Percentiles rank a stretch among this genome's conserved stretches.
phyloP scores from a whole-genome alignment of 352 stramenopile species.

The Pythium volutum region DNA sequence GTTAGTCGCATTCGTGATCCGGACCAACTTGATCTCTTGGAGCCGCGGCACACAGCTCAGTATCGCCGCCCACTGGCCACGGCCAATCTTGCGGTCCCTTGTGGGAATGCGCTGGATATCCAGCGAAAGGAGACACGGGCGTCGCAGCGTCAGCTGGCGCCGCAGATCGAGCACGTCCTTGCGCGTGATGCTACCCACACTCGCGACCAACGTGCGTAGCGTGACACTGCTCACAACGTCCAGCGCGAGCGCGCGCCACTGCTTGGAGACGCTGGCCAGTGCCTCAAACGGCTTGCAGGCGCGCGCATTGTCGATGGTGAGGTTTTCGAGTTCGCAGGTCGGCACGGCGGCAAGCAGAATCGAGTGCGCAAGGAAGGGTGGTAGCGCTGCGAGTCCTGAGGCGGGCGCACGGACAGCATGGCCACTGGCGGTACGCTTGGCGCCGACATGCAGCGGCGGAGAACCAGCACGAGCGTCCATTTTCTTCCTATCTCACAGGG shows the following conservation, averaged over 20 bases:
- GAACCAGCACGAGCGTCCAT: no score
- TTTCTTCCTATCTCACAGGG: no score
- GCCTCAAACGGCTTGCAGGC: not conserved
- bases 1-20: no score
- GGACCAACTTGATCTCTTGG: not conserved
- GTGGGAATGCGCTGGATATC: not conserved
- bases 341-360: not conserved
- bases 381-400: not conserved
- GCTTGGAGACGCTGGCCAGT: not conserved
- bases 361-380: not conserved
- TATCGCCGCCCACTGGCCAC: not conserved
- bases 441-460: not conserved
- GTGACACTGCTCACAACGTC: not conserved
- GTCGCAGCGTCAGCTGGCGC: not conserved
- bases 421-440: not conserved
- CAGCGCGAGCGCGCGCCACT: not conserved
- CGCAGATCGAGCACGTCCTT: not conserved
- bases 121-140: not conserved
- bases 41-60: constrained; percentile 1
- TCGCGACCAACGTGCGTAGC: no score
- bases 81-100: not conserved
- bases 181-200: no score
- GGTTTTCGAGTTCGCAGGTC: not conserved
- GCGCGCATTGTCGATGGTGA: not conserved
- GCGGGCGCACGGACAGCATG: not conserved